Evolutionary conservation across 2,329 filamentous ascomycete species (phyloP).

Genomic region (Colletotrichum echinochloae): DNA sequence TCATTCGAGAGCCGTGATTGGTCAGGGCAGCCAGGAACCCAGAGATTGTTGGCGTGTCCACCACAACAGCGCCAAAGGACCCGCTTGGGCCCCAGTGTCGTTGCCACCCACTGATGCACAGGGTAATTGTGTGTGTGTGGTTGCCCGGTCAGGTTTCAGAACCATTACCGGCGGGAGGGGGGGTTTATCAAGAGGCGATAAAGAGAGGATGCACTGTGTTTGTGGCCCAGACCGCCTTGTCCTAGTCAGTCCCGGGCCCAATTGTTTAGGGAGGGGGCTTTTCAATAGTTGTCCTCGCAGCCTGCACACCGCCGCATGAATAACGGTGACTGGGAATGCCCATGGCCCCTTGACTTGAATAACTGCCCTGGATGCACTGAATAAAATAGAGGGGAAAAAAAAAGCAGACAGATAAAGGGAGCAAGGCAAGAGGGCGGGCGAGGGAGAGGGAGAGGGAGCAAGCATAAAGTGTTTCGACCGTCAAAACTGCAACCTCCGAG

Average conservation of each 20-base stretch:
- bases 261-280: conserved; percentile 6
- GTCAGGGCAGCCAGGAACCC: not conserved
- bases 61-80: not conserved
- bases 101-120: no score
- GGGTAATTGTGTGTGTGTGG: conserved; percentile 23
- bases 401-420: conserved; percentile 15
- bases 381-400: conserved; percentile 19
- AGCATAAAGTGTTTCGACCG: conserved; percentile 39
- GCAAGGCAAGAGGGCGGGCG: not conserved
- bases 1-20: conserved; percentile 18
- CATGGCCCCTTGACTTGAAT: conserved; percentile 26
- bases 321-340: conserved; percentile 36
- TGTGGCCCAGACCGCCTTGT: not conserved
- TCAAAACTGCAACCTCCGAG: conserved; percentile 29
- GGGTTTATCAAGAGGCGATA: not conserved
- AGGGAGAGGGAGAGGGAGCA: conserved; percentile 1
- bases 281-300: conserved; percentile 1
- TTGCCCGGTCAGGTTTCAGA: conserved; percentile 52
- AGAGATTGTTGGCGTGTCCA: conserved; percentile 10
- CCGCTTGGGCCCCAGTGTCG: conserved; percentile 1
- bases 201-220: not conserved
- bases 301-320: conserved; percentile 36
- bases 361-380: conserved; percentile 4
- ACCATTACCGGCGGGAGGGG: not conserved
- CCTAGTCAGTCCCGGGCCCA: not conserved